These are phyloP conservation scores for Kodamaea arcana DNA, from an alignment of 1,139 yeast species.

Conservation along the genomic window DNA sequence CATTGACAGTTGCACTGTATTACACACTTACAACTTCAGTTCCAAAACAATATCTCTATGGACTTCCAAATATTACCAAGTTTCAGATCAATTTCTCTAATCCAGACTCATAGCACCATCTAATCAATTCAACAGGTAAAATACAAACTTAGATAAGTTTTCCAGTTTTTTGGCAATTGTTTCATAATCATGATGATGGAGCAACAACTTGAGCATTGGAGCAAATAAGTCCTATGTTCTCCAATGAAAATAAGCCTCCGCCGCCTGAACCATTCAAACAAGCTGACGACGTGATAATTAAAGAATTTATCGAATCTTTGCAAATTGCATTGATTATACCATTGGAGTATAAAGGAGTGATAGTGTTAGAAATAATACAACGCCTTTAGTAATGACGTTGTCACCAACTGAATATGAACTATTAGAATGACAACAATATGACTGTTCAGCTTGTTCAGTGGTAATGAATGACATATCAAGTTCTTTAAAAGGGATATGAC, in stretches of 20 bases:
- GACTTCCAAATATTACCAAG: conserved; percentile 13
- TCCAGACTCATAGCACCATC: conserved; percentile 10
- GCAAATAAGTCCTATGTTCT: conserved; percentile 52
- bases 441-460: conserved; percentile 5
- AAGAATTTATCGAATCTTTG: conserved; percentile 9
- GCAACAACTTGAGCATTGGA: conserved; percentile 50
- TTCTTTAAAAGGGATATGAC: conserved; percentile 24
- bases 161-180: conserved; percentile 7
- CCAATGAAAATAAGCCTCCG: conserved; percentile 46
- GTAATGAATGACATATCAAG: conserved; percentile 37
- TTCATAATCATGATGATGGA: conserved; percentile 4
- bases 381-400: conserved; percentile 49
- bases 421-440: conserved; percentile 5
- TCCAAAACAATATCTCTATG: conserved; percentile 12
- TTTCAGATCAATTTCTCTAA: conserved; percentile 6
- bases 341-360: conserved; percentile 40
- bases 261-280: conserved; percentile 83
- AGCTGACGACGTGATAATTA: conserved; percentile 49
- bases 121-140: conserved; percentile 13
- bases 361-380: conserved; percentile 42
- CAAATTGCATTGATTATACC: conserved; percentile 40
- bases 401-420: conserved; percentile 31
- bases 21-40: conserved; percentile 12
- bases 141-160: conserved; percentile 12
- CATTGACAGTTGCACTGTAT: no score